Base-by-base conservation (phyloP, 2,329 filamentous ascomycete species). In the Dothideomycetidae sp. region DNA sequence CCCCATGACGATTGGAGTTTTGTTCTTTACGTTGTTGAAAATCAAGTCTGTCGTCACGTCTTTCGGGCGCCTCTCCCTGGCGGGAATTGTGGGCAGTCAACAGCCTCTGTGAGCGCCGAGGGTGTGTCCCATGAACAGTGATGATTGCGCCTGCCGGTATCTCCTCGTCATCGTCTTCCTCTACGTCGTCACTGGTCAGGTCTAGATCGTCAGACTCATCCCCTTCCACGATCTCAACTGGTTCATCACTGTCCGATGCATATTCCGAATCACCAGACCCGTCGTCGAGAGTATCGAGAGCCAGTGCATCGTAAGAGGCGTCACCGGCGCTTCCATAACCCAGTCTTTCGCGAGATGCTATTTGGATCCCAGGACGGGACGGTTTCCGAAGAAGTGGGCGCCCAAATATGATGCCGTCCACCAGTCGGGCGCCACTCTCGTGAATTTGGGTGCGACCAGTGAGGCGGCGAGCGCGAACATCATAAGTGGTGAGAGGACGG, bases 361-460 rank as follows among this genome's bases (percentile, higher is more conserved):
- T 81, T 10, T 67, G 61, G 28, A 92, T 62, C 0, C 69, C 54
- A 1, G 84, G 84, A 32, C 84, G 70, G 40, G 67, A 67, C 5
- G 66, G 64, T 1, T 60, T 53, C 42, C 71, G 71, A 5, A 88
- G 60, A 51, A 75, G 75, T 1, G 79, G 76, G 42, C 78, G 71
- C 2, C 88, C 86, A 54, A 88, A 93, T 0, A 84, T 72, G 13
- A 93, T 66, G 3, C 88, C 86, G 53, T 96, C 88, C 9, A 90
- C 69, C 4, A 94, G 66, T 53, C 86, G 85, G 46, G 69, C 78
- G 3, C 88, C 86, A 54, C 83, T 80, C 2, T 62, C 50, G 0
- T 80, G 75, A 37, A 94, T 92, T 56, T 94, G 86, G 45, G 80
- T 67, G 33, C 88, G 74, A 16, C 88, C 86, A 40, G 74, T 77